Evolutionary conservation across 2,329 filamentous ascomycete species (phyloP), one percentile per base, ranked within the genome.

Genomic region (Aspergillus flavus): DNA sequence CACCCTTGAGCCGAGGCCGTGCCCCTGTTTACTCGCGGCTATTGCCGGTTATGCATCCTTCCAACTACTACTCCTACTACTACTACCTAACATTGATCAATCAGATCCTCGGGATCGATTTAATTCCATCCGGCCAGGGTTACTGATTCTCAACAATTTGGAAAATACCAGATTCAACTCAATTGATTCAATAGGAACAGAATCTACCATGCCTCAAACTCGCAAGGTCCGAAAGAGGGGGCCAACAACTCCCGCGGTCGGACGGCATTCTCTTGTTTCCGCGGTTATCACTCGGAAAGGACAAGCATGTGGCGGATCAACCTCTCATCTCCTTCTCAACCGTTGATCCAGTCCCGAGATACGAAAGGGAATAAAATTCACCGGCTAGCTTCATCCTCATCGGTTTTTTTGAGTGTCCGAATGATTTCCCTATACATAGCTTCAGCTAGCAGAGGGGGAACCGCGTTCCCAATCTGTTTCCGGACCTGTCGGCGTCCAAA

Each of bases 381-480:
- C 28, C 48, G 16, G 1, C 28, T 5, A 55, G 11, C 4, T 19
- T 75, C 73, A 11, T 59, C 59, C 55, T 66, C 70, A 61, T 84
- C 82, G 0, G 73, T 76, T 57, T 68, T 68, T 58, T 70, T 70
- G 62, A 84, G 59, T 1, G 75, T 73, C 55, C 72, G 73, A 26
- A 75, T 71, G 4, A 83, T 73, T 55, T 78, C 73, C 36, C 63
- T 61, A 58, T 80, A 79, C 5, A 84, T 57, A 6, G 74, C 76
- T 58, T 76, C 73, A 0, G 79, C 79, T 10, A 84, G 66, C 19
- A 73, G 62, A 9, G 91, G 87, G 0, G 92, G 90, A 19, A 94
- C 92, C 0, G 91, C 92, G 70, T 95, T 94, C 0, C 92, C 92
- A 66, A 94, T 91, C 73, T 93, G 91, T 66, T 81, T 84, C 67